Conservation (phyloP, 129 eudicot genomes). For the Apium graveolens region DNA sequence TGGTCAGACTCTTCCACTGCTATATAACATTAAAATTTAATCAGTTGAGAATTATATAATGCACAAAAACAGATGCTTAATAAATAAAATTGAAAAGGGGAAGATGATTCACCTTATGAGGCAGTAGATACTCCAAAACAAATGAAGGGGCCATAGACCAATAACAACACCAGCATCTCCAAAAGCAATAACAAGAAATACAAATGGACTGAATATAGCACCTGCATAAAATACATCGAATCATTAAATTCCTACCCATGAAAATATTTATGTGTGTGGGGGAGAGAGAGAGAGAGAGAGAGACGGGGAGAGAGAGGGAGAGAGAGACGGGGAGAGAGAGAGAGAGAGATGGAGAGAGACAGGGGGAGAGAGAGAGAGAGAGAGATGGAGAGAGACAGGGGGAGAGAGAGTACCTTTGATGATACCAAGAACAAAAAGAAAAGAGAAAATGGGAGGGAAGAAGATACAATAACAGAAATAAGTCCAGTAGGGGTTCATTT, state of each 20-base stretch:
- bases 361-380: background rate
- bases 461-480: slow-evolving; percentile 17
- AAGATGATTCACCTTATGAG: slow-evolving; percentile 9
- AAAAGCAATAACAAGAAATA: slow-evolving; percentile 19
- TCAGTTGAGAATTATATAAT: background rate
- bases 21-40: background rate
- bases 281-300: background rate
- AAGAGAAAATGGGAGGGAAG: slow-evolving; percentile 21
- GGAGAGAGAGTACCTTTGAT: slow-evolving; percentile 14
- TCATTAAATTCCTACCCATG: background rate
- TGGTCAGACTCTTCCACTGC: background rate
- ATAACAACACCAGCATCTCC: slow-evolving; percentile 18
- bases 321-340: background rate
- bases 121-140: slow-evolving; percentile 23
- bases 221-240: slow-evolving; percentile 2
- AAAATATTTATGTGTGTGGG: background rate
- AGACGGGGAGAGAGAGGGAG: background rate
- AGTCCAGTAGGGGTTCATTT: slow-evolving; percentile 8
- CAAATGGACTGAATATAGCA: slow-evolving; percentile 20
- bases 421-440: slow-evolving; percentile 20
- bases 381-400: background rate
- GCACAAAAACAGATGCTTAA: background rate
- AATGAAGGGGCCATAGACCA: slow-evolving; percentile 25
- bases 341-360: too few species aligned
- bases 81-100: background rate